Base-by-base conservation (phyloP, 2,329 filamentous ascomycete species). In the Aureobasidium mangrovei region DNA sequence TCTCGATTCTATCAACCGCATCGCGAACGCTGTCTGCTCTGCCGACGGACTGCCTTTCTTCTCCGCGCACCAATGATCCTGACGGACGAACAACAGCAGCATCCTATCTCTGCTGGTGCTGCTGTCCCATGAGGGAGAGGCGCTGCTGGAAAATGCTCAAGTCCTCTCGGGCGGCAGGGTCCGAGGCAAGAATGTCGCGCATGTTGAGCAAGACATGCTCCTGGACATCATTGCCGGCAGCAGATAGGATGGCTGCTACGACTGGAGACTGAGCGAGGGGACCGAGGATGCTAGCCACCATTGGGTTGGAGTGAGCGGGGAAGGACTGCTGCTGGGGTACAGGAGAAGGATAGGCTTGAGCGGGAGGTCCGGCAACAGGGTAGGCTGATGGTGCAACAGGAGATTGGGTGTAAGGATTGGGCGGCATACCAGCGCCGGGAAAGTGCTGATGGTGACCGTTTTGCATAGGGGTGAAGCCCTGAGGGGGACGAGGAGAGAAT, bases 141-240 rank as follows among this genome's bases (percentile, higher is more conserved):
- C 43, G 35, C 24, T 43, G 39, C 9, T 45, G 36, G 12, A 56
- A 56, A 18, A 51, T 53, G 12, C 5, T 32, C 10, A 56, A 26
- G 29, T 56, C 54, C 1, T 82, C 77, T 26, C 81, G 76, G 0
- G 87, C 81, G 26, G 77, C 77, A 0, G 82, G 81, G 53, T 89
- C 83, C 8, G 77, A 74, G 47, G 83, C 77, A 27, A 89, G 76
- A 10, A 91, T 83, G 38, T 79, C 76, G 49, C 79, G 77, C 58
- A 96, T 80, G 29, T 93, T 81, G 54, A 80, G 76, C 79, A 93
- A 85, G 64, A 94, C 87, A 12, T 79, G 62, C 44, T 68, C 65
- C 7, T 62, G 62, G 29, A 74, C 67, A 6, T 62, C 60, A 5
- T 67, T 63, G 12, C 66, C 64, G 7, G 66, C 54, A 27, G 47